These are phyloP conservation scores for Oenanthe javanica DNA, from an alignment of 140 eudicot species.

Conservation along the genomic window DNA sequence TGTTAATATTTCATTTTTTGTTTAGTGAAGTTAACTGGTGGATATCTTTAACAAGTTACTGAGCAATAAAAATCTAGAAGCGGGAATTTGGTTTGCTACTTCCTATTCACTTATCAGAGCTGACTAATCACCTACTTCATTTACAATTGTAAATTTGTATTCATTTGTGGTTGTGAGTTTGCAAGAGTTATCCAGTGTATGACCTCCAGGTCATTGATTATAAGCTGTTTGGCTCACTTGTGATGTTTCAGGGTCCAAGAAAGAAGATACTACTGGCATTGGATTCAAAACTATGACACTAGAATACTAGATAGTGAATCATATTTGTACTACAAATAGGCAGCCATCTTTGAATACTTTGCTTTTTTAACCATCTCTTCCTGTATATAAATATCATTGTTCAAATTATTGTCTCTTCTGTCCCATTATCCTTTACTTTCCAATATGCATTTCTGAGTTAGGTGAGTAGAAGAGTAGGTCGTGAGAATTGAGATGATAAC, in stretches of 20 bases:
- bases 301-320: not conserved
- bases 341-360: not conserved
- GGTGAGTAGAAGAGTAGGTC: not conserved
- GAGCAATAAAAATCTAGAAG: not conserved
- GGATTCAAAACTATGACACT: slow-evolving; percentile 31
- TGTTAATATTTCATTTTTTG: not conserved
- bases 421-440: not conserved
- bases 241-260: slow-evolving; percentile 54
- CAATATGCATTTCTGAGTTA: not conserved
- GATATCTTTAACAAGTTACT: not conserved
- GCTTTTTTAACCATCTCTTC: not conserved
- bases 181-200: not conserved
- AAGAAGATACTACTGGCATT: slow-evolving; percentile 57
- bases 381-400: not conserved
- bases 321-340: not conserved
- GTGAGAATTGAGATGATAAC: not conserved
- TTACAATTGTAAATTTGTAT: not conserved
- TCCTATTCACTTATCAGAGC: not conserved
- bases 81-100: not conserved
- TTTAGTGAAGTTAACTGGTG: not conserved
- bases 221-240: not conserved
- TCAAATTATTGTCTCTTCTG: not conserved
- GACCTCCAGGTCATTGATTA: not conserved
- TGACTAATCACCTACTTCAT: not conserved
- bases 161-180: not conserved